Percentiles rank a stretch among this genome's conserved stretches.
These are phyloP conservation scores for Clarireedia paspali DNA, from an alignment of 2,329 filamentous ascomycete species.

Conservation along the genomic window DNA sequence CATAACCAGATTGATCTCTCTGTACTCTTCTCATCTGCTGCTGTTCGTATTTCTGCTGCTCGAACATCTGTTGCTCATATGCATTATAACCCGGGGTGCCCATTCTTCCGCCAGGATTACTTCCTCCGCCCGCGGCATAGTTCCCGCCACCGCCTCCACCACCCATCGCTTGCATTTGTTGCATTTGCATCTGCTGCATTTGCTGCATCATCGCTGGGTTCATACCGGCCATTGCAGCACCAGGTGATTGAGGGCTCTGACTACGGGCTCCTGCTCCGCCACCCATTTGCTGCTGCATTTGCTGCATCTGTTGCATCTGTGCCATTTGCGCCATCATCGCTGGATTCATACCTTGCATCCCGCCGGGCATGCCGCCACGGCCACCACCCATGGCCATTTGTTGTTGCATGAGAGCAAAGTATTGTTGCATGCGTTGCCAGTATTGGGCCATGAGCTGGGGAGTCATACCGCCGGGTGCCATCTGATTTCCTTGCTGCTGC, in stretches of 20 bases:
- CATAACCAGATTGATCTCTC: constrained; percentile 27
- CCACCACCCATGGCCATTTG: constrained; percentile 68
- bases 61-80: constrained; percentile 66
- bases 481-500: constrained; percentile 25
- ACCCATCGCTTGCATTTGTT: constrained; percentile 36
- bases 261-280: constrained; percentile 26
- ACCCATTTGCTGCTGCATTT: constrained; percentile 48
- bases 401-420: constrained; percentile 91
- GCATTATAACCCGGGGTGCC: constrained; percentile 41
- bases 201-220: constrained; percentile 48
- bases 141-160: constrained; percentile 24
- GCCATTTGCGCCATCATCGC: constrained; percentile 70
- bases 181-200: constrained; percentile 42
- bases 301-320: constrained; percentile 65
- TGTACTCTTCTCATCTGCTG: constrained; percentile 46
- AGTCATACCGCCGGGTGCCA: constrained; percentile 62
- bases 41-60: constrained; percentile 72
- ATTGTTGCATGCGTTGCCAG: constrained; percentile 97
- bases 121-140: constrained; percentile 27
- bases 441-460: constrained; percentile 98
- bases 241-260: constrained; percentile 28
- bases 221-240: constrained; percentile 29
- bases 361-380: constrained; percentile 43
- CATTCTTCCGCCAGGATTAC: constrained; percentile 35
- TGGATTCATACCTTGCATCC: constrained; percentile 62